Conservation (phyloP, 768 basidiomycete species). For the Pisolithus microcarpus region DNA sequence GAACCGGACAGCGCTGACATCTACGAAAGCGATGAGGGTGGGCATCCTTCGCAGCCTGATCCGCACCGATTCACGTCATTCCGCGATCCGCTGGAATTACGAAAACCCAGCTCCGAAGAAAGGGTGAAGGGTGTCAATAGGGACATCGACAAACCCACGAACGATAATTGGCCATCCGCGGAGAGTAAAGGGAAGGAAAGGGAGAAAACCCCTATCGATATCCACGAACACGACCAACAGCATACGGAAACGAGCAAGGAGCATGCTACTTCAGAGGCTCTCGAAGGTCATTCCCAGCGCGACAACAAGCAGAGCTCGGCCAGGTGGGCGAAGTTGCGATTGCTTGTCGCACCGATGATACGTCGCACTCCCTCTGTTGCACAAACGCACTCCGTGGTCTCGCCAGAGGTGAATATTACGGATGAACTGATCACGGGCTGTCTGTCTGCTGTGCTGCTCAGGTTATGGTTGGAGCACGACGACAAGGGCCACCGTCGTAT, state of each 20-base stretch:
- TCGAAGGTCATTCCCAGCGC: slow-evolving; percentile 18
- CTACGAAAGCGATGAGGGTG: slow-evolving; percentile 29
- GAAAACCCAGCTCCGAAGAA: slow-evolving; percentile 25
- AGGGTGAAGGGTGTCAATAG: slow-evolving; percentile 39
- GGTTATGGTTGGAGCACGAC: slow-evolving; percentile 82
- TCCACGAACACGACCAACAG: slow-evolving; percentile 6
- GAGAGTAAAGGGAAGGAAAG: slow-evolving; percentile 33
- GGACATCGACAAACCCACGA: slow-evolving; percentile 29
- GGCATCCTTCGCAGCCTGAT: slow-evolving; percentile 23
- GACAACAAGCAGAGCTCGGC: slow-evolving; percentile 21
- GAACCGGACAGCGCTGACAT: slow-evolving; percentile 21
- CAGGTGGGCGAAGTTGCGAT: slow-evolving; percentile 61
- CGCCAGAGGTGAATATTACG: slow-evolving; percentile 62
- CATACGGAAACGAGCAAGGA: neutral
- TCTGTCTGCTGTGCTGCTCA: slow-evolving; percentile 69
- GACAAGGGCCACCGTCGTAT: slow-evolving; percentile 78
- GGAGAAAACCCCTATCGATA: slow-evolving; percentile 26
- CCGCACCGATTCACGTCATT: slow-evolving; percentile 36
- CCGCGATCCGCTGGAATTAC: slow-evolving; percentile 54
- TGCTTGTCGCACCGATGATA: slow-evolving; percentile 53
- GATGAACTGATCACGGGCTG: slow-evolving; percentile 80
- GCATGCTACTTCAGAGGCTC: slow-evolving; percentile 6
- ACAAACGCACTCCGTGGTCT: slow-evolving; percentile 41
- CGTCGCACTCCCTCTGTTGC: slow-evolving; percentile 26
- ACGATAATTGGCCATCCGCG: slow-evolving; percentile 45